Base-by-base conservation (phyloP, 2,329 filamentous ascomycete genomes). In the Sclerotinia spermophila region DNA sequence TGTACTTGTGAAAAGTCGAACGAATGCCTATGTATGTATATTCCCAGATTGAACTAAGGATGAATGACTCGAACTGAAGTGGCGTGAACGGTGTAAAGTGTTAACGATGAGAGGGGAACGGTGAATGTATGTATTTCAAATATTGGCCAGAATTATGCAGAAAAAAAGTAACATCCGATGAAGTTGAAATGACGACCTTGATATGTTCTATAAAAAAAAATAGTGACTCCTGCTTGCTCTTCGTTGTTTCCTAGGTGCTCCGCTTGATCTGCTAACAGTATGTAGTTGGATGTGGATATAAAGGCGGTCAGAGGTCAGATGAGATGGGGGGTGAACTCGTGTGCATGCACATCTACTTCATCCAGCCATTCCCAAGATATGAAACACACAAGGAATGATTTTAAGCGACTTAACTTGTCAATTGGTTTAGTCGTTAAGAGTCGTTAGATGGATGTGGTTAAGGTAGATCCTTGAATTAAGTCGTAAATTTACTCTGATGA, bases 251-350 rank as follows among this genome's bases (percentile, higher is more conserved):
- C 58, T 60, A 40, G 35, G 27, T 60, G 35, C 35, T 60, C 35
- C 35, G 58, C 58, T 40, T 40, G 35, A 60, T 60, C 58, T 60
- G 58, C 58, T 60, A 60, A 40, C 58, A 27, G 27, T 61, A 61
- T 61, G 58, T 61, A 61, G 58, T 21, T 61, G n/a, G n/a, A n/a
- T n/a, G 58, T 61, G 58, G 58, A 61, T 61, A 61, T 61, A 61
- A 61, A 61, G 58, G 58, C 58, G 58, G 58, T 60, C 58, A 60
- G 58, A 40, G 58, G n/a, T 61, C 58, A 61, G 58, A 61, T 61
- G 58, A 60, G 58, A 40, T 40, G 35, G 40, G 35, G 40, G 48
- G 48, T 53, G 48, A 61, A 44, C n/a, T 44, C 58, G 38, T 61
- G 58, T 61, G 58, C 58, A 61, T 61, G n/a, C 38, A 44, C 15